Evolutionary conservation across 371 early-diverging fungal species (phyloP), one percentile per base, ranked within the genome.

Genomic region (Dichotomocladium elegans): DNA sequence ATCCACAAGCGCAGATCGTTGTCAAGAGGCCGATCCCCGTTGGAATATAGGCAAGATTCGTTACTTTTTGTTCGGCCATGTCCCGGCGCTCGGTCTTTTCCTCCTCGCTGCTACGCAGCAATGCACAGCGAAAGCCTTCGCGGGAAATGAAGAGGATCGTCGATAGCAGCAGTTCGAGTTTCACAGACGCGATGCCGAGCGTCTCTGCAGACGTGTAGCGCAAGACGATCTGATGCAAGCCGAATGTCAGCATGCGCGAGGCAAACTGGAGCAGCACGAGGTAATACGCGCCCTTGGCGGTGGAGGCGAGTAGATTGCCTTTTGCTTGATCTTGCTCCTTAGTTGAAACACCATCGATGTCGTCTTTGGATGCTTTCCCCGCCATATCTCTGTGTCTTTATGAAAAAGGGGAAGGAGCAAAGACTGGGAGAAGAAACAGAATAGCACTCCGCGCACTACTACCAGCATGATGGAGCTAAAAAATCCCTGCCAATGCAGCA

Each of bases 131-230:
- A 42, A 95, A 82, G 19, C 87, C 87, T 65, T 98, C 98, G 10
- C 98, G 78, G 0, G 94, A 92, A 21, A 98, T 79, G 66, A 96
- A 96, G 40, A 96, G 71, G 35, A 96, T 86, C 0, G 96, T 88
- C 14, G 87, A 84, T 11, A 91, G 67, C 11, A 95, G 61, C 10
- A 97, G 80, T 67, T 96, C 96, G 25, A 96, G 72, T 41, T 91
- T 85, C 40, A 94, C 82, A 1, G 87, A 82, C 0, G 92, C 94
- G 12, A 93, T 80, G 3, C 96, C 97, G 31, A 93, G 80, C 1
- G 88, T 85, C 33, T 76, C 77, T 12, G 89, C 80, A 12, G 83
- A 68, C 9, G 86, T 80, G 57, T 63, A 80, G 17, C 87, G 85
- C 24, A 91, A 61, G 0, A 92, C 79, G 53, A 90, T 60, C 61